Conservation (phyloP, 2,329 filamentous ascomycete species). For the Westerdykella aurantiaca region DNA sequence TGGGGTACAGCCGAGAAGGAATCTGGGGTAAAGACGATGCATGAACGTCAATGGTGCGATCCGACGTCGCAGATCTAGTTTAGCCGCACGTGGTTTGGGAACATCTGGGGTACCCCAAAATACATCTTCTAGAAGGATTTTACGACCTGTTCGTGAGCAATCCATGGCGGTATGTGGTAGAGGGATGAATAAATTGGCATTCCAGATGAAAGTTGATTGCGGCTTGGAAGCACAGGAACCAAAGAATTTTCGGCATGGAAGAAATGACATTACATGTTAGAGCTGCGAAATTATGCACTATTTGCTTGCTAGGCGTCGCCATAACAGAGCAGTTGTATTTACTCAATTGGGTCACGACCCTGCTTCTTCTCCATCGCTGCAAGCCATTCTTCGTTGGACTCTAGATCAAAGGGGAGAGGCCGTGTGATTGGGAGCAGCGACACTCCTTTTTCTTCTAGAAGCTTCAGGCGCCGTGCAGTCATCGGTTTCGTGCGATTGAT, state of each 20-base stretch:
- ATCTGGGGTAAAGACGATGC: slow-evolving; percentile 23
- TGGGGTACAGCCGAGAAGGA: slow-evolving; percentile 9
- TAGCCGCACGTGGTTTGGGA: slow-evolving; percentile 14
- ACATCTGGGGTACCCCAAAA: slow-evolving; percentile 4
- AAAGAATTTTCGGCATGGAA: slow-evolving; percentile 3
- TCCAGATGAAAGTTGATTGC: background rate
- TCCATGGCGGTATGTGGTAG: slow-evolving; percentile 2
- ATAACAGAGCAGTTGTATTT: slow-evolving; percentile 1
- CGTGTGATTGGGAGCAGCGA: slow-evolving; percentile 51
- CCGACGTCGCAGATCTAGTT: slow-evolving; percentile 16
- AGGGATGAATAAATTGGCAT: slow-evolving; percentile 4
- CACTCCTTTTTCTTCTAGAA: slow-evolving; percentile 46
- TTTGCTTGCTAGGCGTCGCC: too few relatives aligned
- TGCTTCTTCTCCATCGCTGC: slow-evolving; percentile 37
- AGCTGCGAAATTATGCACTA: too few relatives aligned
- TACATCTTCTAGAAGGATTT: slow-evolving; percentile 14
- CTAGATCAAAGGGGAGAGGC: slow-evolving; percentile 47
- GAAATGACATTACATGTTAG: too few relatives aligned
- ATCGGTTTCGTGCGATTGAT: slow-evolving; percentile 49
- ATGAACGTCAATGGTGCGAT: slow-evolving; percentile 12
- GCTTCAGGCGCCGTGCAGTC: slow-evolving; percentile 48
- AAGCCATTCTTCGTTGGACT: slow-evolving; percentile 48
- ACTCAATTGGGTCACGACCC: slow-evolving; percentile 43
- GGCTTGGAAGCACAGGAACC: background rate
- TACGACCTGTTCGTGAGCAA: background rate